A percentile compares a stretch with the other conserved stretches of the same genome.
These are phyloP conservation scores for Cytospora paraplurivora DNA, from an alignment of 2,329 filamentous ascomycete genomes.

Conservation along the genomic window DNA sequence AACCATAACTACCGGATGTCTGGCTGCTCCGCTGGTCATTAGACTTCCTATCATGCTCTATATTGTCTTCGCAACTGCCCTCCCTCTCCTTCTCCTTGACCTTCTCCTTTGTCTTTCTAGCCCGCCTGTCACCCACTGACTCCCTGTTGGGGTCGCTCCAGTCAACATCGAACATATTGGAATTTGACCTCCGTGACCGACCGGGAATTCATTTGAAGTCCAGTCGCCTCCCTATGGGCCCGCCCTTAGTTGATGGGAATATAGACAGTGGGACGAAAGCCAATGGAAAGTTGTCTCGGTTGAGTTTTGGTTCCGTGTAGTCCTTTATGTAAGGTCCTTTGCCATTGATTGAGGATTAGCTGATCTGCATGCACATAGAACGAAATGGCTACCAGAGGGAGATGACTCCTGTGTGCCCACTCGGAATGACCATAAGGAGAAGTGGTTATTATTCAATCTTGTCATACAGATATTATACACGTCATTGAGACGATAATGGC, in stretches of 20 bases:
- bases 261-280: neutral
- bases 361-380: neutral
- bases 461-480: neutral
- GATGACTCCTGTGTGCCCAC: neutral
- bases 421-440: neutral
- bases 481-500: too few relatives aligned
- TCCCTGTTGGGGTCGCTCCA: conserved; percentile 59
- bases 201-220: conserved; percentile 11
- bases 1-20: conserved; percentile 38
- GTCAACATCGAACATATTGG: conserved; percentile 59
- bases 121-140: conserved; percentile 54
- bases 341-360: neutral
- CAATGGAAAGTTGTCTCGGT: neutral
- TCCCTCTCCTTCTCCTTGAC: conserved; percentile 38
- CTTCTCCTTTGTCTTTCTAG: conserved; percentile 49
- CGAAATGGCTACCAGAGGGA: neutral
- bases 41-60: conserved; percentile 31
- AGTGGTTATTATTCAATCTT: neutral
- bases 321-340: neutral
- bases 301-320: neutral
- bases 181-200: conserved; percentile 18
- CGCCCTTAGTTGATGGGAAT: neutral
- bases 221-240: neutral
- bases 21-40: conserved; percentile 34
- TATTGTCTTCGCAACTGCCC: conserved; percentile 33